These are phyloP conservation scores for Alternaria conjuncta DNA, from an alignment of 2,329 filamentous ascomycete species.

Conservation along the genomic window DNA sequence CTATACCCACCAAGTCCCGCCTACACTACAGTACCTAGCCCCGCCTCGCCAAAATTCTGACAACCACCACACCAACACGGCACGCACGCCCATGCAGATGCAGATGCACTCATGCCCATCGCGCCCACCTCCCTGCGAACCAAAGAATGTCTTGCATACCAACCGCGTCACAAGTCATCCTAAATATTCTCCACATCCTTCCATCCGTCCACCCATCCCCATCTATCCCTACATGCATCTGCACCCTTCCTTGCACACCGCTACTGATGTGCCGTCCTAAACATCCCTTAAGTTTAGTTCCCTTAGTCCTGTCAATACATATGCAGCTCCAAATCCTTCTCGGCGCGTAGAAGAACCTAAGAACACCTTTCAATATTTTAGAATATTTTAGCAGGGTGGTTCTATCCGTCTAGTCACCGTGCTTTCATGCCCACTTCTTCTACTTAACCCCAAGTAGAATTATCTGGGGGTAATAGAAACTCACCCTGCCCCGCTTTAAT, in stretches of 20 bases:
- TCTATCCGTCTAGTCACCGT: background rate
- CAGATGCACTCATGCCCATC: background rate
- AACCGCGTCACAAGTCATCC: background rate
- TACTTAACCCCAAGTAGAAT: background rate
- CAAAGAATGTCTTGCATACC: background rate
- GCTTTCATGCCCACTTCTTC: background rate
- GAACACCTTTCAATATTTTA: background rate
- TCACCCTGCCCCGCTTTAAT: background rate
- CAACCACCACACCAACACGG: background rate
- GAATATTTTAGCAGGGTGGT: too few species aligned
- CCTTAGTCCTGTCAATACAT: too few species aligned
- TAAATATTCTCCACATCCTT: background rate
- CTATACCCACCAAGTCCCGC: background rate
- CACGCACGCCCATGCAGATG: background rate
- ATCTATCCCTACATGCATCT: background rate
- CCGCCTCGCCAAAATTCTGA: background rate
- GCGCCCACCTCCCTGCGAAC: background rate
- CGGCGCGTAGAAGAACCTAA: background rate
- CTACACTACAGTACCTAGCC: background rate
- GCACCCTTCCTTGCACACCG: background rate
- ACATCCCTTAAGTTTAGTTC: background rate
- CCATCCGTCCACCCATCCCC: background rate
- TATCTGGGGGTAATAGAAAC: conserved; percentile 4
- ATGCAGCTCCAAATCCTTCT: background rate
- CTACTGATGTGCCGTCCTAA: background rate